Evolutionary conservation across 164 flowering plant species (phyloP).

Genomic region (Buxus sempervirens): DNA sequence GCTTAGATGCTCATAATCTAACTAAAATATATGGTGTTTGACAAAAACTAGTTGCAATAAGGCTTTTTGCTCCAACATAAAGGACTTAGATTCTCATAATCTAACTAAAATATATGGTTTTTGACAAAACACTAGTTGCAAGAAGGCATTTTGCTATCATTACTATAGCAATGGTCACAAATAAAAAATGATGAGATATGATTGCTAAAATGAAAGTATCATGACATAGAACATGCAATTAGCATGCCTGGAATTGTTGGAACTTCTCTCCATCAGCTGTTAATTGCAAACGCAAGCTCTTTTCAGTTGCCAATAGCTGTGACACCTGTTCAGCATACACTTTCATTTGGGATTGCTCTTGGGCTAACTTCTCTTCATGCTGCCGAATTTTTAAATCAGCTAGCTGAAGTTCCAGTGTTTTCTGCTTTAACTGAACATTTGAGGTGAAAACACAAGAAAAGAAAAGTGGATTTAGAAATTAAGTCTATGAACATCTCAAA

Average conservation of each 20-base stretch:
- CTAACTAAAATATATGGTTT: too few relatives aligned
- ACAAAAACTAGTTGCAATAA: too few relatives aligned
- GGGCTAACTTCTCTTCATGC: constrained; percentile 70
- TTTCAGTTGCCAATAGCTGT: constrained; percentile 77
- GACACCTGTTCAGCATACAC: constrained; percentile 89
- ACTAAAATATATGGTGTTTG: too few relatives aligned
- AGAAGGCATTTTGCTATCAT: too few relatives aligned
- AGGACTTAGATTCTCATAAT: too few relatives aligned
- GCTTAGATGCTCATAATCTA: too few relatives aligned
- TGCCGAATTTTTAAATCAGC: constrained; percentile 84
- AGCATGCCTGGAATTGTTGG: constrained; percentile 83
- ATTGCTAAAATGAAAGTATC: too few relatives aligned
- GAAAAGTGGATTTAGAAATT: too few relatives aligned
- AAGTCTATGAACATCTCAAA: constrained; percentile 2
- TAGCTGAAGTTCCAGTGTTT: constrained; percentile 79
- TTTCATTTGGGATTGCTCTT: constrained; percentile 85
- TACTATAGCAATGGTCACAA: too few relatives aligned
- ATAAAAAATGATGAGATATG: too few relatives aligned
- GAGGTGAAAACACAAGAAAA: constrained; percentile 12
- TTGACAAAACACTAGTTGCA: too few relatives aligned
- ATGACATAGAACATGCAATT: neutral
- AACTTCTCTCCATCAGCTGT: constrained; percentile 94
- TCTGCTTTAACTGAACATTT: constrained; percentile 77
- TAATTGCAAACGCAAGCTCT: constrained; percentile 74
- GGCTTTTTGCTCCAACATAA: too few relatives aligned